phyloP scores from a whole-genome alignment of 257 asterid genomes.

The Cinchona pubescens region DNA sequence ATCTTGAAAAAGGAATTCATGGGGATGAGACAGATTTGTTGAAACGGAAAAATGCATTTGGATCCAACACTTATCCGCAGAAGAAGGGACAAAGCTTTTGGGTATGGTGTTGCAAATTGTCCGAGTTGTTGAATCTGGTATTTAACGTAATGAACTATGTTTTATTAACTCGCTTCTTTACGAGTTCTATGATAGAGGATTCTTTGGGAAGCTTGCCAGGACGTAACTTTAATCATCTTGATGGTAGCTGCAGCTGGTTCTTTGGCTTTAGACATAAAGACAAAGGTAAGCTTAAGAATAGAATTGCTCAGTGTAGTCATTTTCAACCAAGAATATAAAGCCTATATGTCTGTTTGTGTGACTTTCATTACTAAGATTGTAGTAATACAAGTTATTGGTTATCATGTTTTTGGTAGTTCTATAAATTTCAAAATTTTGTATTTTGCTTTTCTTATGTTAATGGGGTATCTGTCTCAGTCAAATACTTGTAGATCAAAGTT shows the following conservation, averaged over 20 bases:
- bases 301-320: background rate
- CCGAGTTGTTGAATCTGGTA: background rate
- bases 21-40: conserved; percentile 68
- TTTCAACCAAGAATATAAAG: background rate
- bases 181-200: conserved; percentile 47
- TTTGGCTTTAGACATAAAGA: conserved; percentile 82
- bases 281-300: conserved; percentile 68
- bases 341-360: background rate
- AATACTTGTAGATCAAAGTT: background rate
- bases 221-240: conserved; percentile 84
- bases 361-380: background rate
- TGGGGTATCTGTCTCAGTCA: background rate
- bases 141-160: conserved; percentile 2
- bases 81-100: conserved; percentile 89
- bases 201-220: conserved; percentile 92
- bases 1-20: conserved; percentile 60
- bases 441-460: background rate
- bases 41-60: conserved; percentile 67
- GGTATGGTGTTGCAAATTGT: conserved; percentile 38
- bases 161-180: conserved; percentile 15
- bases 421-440: background rate
- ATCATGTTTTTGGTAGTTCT: background rate
- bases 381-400: background rate
- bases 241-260: conserved; percentile 99
- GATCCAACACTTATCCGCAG: conserved; percentile 92